Base-by-base conservation (phyloP, 805 yeast species). In the Barnettozyma sucrosica region DNA sequence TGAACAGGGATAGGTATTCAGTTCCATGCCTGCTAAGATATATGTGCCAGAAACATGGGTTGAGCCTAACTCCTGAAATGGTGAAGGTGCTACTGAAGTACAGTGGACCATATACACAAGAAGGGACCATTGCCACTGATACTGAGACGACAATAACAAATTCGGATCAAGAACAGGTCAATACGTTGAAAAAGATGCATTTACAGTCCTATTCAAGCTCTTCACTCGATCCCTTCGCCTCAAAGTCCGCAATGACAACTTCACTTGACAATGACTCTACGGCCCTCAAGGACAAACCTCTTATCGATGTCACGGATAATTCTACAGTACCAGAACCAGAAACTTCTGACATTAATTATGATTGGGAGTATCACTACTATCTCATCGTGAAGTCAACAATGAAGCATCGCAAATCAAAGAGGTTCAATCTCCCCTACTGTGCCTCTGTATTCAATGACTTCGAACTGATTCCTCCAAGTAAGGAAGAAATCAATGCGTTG, bases 1-100 rank as follows among this genome's bases (percentile, higher is more conserved):
- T 45, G 20, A 45, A 39, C 11, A 26, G 28, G 7, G 64, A 57
- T 26, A 41, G 39, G 30, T 50, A 54, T 42, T 46, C 59, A 3
- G 34, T 51, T 9, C 42, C 54, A 1, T 59, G 63, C 45, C 53
- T 58, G 8, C 14, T 61, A n/a, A 55, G 54, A 40, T 58, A 55
- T 25, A 49, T 58, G 56, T 56, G 55, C 5, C 30, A 47, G 13
- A 39, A 50, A 8, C 63, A 59, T 43, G 49, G 48, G 18, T 19
- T 49, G n/a, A 21, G 23, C 21, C n/a, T 49, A 13, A 32, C 34
- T 16, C 44, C 45, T 9, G 21, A 43, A n/a, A 34, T 21, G 5
- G 23, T 45, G 5, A 42, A 34, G 5, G 18, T 39, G 2, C 16
- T 49, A 20, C 21, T 33, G 23, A 42, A 38, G 28, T 49, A 45